Evolutionary conservation across 1,284 basidiomycete species (phyloP).

Genomic region (Schizopora paradoxa): DNA sequence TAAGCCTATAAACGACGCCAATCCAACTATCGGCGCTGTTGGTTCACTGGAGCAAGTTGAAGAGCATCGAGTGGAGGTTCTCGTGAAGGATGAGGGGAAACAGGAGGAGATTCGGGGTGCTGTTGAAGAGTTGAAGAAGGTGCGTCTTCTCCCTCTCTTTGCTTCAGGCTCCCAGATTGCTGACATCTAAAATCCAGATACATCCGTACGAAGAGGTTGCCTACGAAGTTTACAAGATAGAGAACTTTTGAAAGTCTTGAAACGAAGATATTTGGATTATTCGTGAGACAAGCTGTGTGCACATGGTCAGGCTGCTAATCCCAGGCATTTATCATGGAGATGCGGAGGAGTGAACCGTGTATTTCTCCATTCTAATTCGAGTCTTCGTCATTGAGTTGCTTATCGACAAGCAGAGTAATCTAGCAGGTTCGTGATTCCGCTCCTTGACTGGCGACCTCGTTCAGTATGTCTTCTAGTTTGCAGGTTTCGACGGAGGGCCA

Average conservation of each 20-base stretch:
- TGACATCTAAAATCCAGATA: slow-evolving; percentile 28
- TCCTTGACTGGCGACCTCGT: background rate
- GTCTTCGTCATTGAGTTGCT: no score
- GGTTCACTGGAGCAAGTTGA: slow-evolving; percentile 44
- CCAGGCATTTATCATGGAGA: no score
- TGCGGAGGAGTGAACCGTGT: no score
- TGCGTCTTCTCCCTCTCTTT: slow-evolving; percentile 24
- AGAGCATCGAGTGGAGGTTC: slow-evolving; percentile 49
- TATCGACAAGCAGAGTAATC: no score
- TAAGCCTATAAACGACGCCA: slow-evolving; percentile 36
- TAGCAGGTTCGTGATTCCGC: no score
- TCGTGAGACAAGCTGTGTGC: no score
- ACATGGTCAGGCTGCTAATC: no score
- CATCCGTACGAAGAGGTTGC: slow-evolving; percentile 57
- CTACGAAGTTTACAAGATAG: slow-evolving; percentile 49
- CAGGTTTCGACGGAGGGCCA: slow-evolving; percentile 19
- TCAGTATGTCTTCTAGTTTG: background rate
- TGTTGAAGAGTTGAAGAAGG: slow-evolving; percentile 42
- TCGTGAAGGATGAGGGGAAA: slow-evolving; percentile 38
- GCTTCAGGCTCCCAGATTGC: background rate
- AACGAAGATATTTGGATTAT: no score
- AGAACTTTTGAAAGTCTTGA: slow-evolving; percentile 43
- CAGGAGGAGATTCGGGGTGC: slow-evolving; percentile 35
- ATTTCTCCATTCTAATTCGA: no score
- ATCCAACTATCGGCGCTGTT: slow-evolving; percentile 38